Conservation (phyloP, 2,329 filamentous ascomycete genomes). For the Colletotrichum gloeosporioides region DNA sequence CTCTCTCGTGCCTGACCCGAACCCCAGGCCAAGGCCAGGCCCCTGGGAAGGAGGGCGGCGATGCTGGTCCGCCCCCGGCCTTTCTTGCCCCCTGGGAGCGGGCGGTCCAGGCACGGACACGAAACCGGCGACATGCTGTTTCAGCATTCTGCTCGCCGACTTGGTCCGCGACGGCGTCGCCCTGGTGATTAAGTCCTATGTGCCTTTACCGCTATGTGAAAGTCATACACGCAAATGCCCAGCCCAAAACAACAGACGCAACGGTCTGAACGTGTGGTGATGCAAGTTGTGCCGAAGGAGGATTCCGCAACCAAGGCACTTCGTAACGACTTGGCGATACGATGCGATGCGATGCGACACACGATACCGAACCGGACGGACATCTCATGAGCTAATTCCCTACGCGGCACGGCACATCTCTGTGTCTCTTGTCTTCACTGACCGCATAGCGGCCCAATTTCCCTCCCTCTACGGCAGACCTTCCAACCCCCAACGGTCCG, state of each 20-base stretch:
- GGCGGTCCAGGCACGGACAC: background rate
- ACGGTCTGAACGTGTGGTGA: background rate
- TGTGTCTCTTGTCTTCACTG: background rate
- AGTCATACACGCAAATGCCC: background rate
- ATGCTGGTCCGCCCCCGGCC: background rate
- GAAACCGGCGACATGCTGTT: slow-evolving; percentile 21
- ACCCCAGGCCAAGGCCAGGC: background rate
- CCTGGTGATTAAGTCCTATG: background rate
- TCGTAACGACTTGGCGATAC: background rate
- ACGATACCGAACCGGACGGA: background rate
- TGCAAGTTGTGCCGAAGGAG: background rate
- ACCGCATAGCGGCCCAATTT: background rate
- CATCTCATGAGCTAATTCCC: background rate
- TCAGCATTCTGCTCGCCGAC: slow-evolving; percentile 12
- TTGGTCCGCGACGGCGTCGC: slow-evolving; percentile 7
- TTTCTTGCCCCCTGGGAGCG: background rate
- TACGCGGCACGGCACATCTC: background rate
- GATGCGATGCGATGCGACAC: background rate
- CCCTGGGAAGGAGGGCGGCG: background rate
- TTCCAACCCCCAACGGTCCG: background rate
- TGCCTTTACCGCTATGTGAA: background rate
- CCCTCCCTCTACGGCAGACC: background rate
- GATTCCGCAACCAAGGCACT: background rate
- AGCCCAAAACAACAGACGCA: background rate
- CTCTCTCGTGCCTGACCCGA: background rate